These are phyloP conservation scores for Fomitiporia mediterranea DNA, from an alignment of 1,284 basidiomycete species.

Conservation along the genomic window DNA sequence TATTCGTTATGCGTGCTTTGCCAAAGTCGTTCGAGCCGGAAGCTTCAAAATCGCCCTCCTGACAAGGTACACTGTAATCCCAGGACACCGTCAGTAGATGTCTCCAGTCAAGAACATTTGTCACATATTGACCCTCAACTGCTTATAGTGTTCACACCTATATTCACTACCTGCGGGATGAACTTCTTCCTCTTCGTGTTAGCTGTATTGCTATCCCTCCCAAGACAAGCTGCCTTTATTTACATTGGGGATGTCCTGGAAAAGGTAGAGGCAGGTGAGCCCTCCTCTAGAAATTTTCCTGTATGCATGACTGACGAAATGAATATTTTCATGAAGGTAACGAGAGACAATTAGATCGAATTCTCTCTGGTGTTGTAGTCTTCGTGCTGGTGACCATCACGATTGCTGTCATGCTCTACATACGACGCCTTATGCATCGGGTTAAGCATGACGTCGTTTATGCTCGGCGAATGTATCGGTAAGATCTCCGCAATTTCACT, in stretches of 20 bases:
- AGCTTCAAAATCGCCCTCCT: slow-evolving; percentile 75
- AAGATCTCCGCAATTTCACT: too few species aligned
- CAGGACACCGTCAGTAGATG: slow-evolving; percentile 57
- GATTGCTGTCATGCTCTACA: slow-evolving; percentile 77
- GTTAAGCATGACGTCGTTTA: slow-evolving; percentile 74
- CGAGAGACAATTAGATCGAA: slow-evolving; percentile 42
- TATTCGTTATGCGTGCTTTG: slow-evolving; percentile 72
- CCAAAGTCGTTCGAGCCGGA: slow-evolving; percentile 72
- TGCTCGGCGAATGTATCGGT: slow-evolving; percentile 65
- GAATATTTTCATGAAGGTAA: slow-evolving; percentile 24
- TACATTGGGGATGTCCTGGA: slow-evolving; percentile 69
- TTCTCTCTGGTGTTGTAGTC: slow-evolving; percentile 62
- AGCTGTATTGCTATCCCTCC: slow-evolving; percentile 70
- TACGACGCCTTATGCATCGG: slow-evolving; percentile 70
- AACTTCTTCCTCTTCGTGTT: slow-evolving; percentile 63
- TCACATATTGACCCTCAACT: slow-evolving; percentile 9
- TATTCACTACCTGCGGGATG: slow-evolving; percentile 68
- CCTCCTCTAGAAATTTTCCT: slow-evolving; percentile 29
- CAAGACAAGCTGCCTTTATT: slow-evolving; percentile 73
- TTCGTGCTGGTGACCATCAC: slow-evolving; percentile 68
- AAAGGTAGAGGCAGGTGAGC: slow-evolving; percentile 1
- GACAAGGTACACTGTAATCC: slow-evolving; percentile 75
- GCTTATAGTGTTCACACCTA: not conserved
- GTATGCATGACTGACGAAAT: slow-evolving; percentile 28
- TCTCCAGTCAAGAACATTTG: not conserved